Base-by-base conservation (phyloP, 2,329 filamentous ascomycete genomes). In the Verticillium alfalfae region DNA sequence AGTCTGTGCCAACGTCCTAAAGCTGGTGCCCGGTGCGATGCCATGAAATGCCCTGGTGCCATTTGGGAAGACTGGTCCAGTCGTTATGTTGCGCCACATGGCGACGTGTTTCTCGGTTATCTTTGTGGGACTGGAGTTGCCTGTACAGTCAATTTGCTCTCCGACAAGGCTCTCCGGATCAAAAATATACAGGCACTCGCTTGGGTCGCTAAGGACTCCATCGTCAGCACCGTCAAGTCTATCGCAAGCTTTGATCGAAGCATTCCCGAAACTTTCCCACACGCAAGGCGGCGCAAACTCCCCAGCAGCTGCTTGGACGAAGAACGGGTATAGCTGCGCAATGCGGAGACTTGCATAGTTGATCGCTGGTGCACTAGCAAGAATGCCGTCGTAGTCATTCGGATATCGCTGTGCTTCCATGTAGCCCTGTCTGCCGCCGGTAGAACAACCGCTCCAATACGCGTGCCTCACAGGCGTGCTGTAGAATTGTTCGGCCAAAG, bases 351-450 rank as follows among this genome's bases (percentile, higher is more conserved):
- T 41, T 16, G 58, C 56, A 57, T 60, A 64, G 52, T 75, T 67
- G 6, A 78, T 63, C 7, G 79, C 82, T 1, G 79, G 77, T 1
- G 72, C 72, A 0, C 75, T 78, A 1, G 82, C 82, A 0, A 84
- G 67, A 15, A 85, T 78, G 2, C 84, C 84, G 56, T 86, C 80
- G 55, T 83, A 85, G 38, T 81, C 79, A 1, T 79, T 73, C 0
- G 84, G 83, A 62, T 80, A 84, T 9, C 75, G 69, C 65, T 86
- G 80, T 0, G 81, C 78, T 12, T 81, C 74, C 66, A 81, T 80
- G 31, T 84, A 70, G 8, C 83, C 84, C 68, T 87, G 83, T 1
- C 84, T 74, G 2, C 84, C 84, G 13, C 84, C 83, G 0, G 80
- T 83, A 1, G 80, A 83, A 66, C 83, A 85, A 15, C 83, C 83